Conservation (phyloP, 345 rosid genomes). For the Crucihimalaya himalaica region DNA sequence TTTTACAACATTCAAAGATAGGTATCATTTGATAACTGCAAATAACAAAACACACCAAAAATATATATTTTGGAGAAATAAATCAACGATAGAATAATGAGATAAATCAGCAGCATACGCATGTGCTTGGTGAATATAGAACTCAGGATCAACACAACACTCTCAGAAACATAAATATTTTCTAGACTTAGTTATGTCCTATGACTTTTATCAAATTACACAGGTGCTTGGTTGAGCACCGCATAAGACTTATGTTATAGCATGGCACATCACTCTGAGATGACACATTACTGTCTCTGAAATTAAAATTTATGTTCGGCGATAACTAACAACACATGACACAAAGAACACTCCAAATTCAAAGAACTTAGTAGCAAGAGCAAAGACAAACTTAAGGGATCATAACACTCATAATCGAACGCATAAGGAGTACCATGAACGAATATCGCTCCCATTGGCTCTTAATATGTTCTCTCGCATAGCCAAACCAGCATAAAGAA, state of each 20-base stretch:
- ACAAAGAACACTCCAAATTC: not conserved
- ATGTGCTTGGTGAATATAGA: not conserved
- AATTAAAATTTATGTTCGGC: not conserved
- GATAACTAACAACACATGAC: too few species aligned
- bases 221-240: not conserved
- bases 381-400: not conserved
- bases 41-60: not conserved
- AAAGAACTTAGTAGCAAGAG: not conserved
- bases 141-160: not conserved
- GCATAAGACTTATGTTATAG: not conserved
- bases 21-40: constrained; percentile 6
- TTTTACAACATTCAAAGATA: not conserved
- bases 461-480: constrained; percentile 91
- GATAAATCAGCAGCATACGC: not conserved
- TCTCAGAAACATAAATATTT: not conserved
- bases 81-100: not conserved
- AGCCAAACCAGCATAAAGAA: constrained; percentile 95
- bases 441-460: constrained; percentile 98
- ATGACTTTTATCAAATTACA: not conserved
- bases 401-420: not conserved
- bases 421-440: constrained; percentile 70
- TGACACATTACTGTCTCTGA: not conserved
- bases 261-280: constrained; percentile 6
- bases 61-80: not conserved
- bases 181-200: not conserved